Conservation (phyloP, 2,329 filamentous ascomycete genomes). For the Metarhizium sp. region DNA sequence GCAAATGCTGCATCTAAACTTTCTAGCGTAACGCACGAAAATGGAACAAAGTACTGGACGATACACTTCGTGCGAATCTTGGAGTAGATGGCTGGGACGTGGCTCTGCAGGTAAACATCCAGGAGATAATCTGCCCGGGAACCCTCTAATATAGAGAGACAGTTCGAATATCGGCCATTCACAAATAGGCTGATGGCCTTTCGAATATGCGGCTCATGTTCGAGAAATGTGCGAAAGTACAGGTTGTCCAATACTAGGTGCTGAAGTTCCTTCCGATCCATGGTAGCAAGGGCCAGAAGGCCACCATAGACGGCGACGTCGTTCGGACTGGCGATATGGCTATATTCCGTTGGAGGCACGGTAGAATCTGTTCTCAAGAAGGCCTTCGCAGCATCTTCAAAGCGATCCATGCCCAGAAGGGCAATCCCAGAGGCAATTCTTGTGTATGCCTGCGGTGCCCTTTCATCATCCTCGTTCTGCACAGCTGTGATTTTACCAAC, state of each 20-base stretch:
- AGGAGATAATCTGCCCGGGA: conserved; percentile 83
- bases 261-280: conserved; percentile 72
- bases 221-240: conserved; percentile 77
- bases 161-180: conserved; percentile 79
- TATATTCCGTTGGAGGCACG: conserved; percentile 44
- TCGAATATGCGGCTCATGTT: conserved; percentile 87
- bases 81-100: conserved; percentile 61
- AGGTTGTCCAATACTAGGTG: conserved; percentile 67
- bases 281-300: conserved; percentile 80
- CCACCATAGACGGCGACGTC: conserved; percentile 90
- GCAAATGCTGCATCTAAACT: conserved; percentile 73
- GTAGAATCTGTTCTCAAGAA: conserved; percentile 59
- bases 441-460: conserved; percentile 36
- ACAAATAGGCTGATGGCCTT: conserved; percentile 86
- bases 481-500: conserved; percentile 53
- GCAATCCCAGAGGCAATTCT: conserved; percentile 43
- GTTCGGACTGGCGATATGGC: conserved; percentile 68
- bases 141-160: conserved; percentile 70
- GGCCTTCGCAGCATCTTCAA: conserved; percentile 54
- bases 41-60: conserved; percentile 84
- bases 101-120: conserved; percentile 73
- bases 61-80: conserved; percentile 85
- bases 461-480: conserved; percentile 36
- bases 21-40: conserved; percentile 74
- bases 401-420: conserved; percentile 36